phyloP scores from a whole-genome alignment of 805 yeast species.

The Jamesozyma rosinii region DNA sequence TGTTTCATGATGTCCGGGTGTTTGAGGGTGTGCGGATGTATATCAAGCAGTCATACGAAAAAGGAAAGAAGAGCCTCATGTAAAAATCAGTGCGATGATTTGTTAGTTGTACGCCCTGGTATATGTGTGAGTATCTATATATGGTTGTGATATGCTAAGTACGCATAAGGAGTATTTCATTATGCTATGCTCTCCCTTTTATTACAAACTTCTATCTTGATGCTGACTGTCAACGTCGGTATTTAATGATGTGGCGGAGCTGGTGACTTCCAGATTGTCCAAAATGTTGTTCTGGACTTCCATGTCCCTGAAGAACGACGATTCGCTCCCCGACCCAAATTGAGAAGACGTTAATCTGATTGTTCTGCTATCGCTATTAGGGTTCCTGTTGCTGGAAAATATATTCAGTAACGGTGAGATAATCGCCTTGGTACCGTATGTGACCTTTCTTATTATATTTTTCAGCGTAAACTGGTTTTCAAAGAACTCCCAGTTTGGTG shows the following conservation, averaged over 20 bases:
- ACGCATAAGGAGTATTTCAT: too few relatives aligned
- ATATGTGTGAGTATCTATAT: too few relatives aligned
- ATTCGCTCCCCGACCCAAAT: conserved; percentile 10
- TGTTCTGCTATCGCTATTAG: background rate
- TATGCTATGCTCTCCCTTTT: too few relatives aligned
- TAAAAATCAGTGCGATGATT: too few relatives aligned
- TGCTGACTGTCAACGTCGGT: background rate
- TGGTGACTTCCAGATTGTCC: conserved; percentile 32
- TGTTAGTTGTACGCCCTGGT: too few relatives aligned
- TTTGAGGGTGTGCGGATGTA: too few relatives aligned
- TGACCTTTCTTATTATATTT: background rate
- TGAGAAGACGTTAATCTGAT: background rate
- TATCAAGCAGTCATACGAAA: too few relatives aligned
- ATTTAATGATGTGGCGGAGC: conserved; percentile 1
- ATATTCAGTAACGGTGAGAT: background rate
- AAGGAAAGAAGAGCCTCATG: too few relatives aligned
- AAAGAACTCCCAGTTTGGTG: conserved; percentile 24
- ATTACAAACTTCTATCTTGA: too few relatives aligned
- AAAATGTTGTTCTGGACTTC: conserved; percentile 35
- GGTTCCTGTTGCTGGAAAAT: background rate
- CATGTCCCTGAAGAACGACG: conserved; percentile 31
- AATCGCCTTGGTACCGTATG: background rate
- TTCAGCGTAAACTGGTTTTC: conserved; percentile 16
- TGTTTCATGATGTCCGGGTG: too few relatives aligned
- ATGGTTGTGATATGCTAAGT: too few relatives aligned